Evolutionary conservation across 805 yeast species (phyloP).

Genomic region (Cyberlindnera maritima): DNA sequence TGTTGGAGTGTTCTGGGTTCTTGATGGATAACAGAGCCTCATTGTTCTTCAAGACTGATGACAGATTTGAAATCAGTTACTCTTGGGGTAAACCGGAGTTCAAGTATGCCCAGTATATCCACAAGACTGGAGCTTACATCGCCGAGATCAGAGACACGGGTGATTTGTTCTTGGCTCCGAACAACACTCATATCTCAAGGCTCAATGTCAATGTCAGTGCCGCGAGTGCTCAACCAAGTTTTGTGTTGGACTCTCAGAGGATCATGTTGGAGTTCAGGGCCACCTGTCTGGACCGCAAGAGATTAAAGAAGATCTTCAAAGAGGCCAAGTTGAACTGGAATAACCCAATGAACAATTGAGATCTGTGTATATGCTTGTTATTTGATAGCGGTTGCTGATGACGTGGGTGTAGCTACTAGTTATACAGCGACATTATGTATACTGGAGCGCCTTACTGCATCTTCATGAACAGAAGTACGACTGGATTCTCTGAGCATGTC

Average conservation of each 20-base stretch:
- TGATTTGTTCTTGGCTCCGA: conserved; percentile 79
- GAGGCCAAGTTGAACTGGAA: conserved; percentile 53
- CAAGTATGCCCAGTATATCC: conserved; percentile 85
- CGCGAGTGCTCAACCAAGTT: conserved; percentile 30
- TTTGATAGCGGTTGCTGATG: too few species aligned
- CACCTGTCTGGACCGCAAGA: conserved; percentile 52
- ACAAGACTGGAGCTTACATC: conserved; percentile 82
- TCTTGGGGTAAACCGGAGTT: conserved; percentile 91
- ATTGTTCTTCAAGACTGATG: conserved; percentile 49
- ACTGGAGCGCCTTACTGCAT: too few species aligned
- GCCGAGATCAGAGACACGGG: conserved; percentile 84
- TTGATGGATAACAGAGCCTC: conserved; percentile 80
- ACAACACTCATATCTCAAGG: conserved; percentile 77
- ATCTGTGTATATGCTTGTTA: too few species aligned
- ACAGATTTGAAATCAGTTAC: conserved; percentile 63
- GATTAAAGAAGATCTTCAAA: conserved; percentile 50
- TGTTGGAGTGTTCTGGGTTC: conserved; percentile 70
- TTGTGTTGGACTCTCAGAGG: conserved; percentile 61
- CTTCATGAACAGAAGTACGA: too few species aligned
- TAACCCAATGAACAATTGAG: background rate
- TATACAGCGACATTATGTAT: too few species aligned
- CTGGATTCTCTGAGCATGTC: too few species aligned
- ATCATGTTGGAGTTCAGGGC: conserved; percentile 69
- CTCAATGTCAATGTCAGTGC: conserved; percentile 45
- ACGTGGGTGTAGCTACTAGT: too few species aligned